Evolutionary conservation across 306 rosid genomes (phyloP).

Genomic region (Crataegus laevigata): DNA sequence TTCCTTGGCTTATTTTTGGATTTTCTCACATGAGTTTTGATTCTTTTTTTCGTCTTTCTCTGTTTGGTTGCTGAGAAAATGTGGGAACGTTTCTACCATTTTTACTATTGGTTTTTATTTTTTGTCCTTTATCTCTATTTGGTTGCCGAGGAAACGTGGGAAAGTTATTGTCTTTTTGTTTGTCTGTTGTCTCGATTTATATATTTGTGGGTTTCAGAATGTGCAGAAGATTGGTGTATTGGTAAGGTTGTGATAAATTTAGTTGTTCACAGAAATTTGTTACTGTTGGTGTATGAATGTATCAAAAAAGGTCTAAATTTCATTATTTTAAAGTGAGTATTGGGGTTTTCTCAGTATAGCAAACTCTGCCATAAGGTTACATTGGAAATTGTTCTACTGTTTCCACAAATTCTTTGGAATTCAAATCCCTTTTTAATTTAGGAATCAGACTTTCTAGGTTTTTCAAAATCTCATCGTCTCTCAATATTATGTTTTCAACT

Average conservation of each 20-base stretch:
- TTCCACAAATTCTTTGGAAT: too few species aligned
- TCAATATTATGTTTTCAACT: too few species aligned
- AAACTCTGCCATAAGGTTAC: too few species aligned
- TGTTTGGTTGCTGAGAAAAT: conserved; percentile 8
- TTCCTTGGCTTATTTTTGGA: background rate
- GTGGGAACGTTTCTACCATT: background rate
- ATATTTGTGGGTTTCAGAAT: background rate
- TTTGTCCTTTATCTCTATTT: background rate
- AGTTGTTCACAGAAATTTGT: background rate
- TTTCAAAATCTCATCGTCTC: too few species aligned
- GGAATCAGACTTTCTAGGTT: too few species aligned
- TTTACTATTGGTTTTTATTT: background rate
- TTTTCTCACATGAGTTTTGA: background rate
- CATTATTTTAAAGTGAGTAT: too few species aligned
- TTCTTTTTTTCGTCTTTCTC: background rate
- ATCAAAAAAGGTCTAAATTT: too few species aligned
- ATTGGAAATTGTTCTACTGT: too few species aligned
- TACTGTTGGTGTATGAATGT: background rate
- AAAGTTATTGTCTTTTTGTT: background rate
- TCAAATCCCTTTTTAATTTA: too few species aligned
- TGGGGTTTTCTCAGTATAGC: too few species aligned
- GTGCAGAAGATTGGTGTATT: background rate
- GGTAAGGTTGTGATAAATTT: background rate
- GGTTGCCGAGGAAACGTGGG: conserved; percentile 5
- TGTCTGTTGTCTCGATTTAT: background rate